A percentile compares a stretch with the other conserved stretches of the same genome.
phyloP scores from a whole-genome alignment of 1,284 basidiomycete species.

The Crepidotus sp. region DNA sequence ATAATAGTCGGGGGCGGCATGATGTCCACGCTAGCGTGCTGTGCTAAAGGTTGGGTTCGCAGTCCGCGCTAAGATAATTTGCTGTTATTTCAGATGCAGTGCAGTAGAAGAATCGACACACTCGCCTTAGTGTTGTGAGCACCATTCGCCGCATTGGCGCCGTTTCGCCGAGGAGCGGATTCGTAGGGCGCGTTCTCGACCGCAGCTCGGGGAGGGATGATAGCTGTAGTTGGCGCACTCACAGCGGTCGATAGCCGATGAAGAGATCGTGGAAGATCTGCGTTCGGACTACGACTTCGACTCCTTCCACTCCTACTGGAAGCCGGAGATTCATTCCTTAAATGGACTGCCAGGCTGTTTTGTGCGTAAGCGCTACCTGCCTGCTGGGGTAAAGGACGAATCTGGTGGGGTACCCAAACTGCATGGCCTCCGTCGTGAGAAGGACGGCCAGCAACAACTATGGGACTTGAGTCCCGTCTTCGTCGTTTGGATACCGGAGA shows the following conservation, averaged over 20 bases:
- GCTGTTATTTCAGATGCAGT: not conserved
- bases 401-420: slow-evolving; percentile 11
- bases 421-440: slow-evolving; percentile 24
- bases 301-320: slow-evolving; percentile 13
- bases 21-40: slow-evolving; percentile 17
- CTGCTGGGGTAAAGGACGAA: slow-evolving; percentile 1
- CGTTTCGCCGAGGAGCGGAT: slow-evolving; percentile 6
- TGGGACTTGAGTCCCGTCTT: slow-evolving; percentile 37
- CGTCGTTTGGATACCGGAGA: slow-evolving; percentile 50
- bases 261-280: slow-evolving; percentile 4
- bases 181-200: not conserved
- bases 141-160: slow-evolving; percentile 6
- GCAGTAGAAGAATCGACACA: not conserved
- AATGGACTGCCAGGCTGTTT: not conserved
- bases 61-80: not conserved
- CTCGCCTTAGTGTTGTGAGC: slow-evolving; percentile 4
- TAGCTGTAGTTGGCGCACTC: slow-evolving; percentile 10
- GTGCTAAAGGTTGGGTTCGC: slow-evolving; percentile 16
- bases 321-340: slow-evolving; percentile 7
- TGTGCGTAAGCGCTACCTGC: slow-evolving; percentile 1
- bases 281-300: slow-evolving; percentile 9
- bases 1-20: slow-evolving; percentile 25
- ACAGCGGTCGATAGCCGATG: slow-evolving; percentile 4
- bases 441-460: slow-evolving; percentile 25
- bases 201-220: not conserved